These are phyloP conservation scores for Coemansia brasiliensis DNA, from an alignment of 192 early-diverging fungal species.

Conservation along the genomic window DNA sequence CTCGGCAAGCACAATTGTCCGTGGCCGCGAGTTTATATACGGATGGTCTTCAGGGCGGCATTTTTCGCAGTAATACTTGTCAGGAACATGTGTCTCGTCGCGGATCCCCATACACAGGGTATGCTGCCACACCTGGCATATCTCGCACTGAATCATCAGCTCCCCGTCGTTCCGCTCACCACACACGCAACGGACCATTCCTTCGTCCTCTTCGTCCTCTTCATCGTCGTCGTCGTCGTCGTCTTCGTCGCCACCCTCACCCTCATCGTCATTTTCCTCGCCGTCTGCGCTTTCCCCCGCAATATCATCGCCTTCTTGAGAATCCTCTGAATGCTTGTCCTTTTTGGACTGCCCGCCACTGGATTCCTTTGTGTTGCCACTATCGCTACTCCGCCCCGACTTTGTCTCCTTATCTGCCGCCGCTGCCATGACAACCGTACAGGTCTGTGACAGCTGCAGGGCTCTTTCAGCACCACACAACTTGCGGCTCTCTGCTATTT, in stretches of 20 bases:
- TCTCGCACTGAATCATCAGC: constrained; percentile 93
- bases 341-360: neutral
- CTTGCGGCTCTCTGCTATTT: too few relatives aligned
- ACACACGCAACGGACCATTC: constrained; percentile 52
- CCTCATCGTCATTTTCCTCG: constrained; percentile 14
- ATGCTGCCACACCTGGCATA: constrained; percentile 93
- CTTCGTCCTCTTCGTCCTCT: constrained; percentile 30
- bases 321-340: constrained; percentile 2
- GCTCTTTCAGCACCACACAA: too few relatives aligned
- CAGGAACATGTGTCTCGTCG: constrained; percentile 72
- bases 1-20: constrained; percentile 41
- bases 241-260: constrained; percentile 14
- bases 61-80: constrained; percentile 91
- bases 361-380: neutral
- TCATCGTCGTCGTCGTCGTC: constrained; percentile 14
- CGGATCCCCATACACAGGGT: constrained; percentile 85
- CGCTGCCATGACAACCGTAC: neutral
- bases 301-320: neutral
- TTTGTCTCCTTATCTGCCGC: neutral
- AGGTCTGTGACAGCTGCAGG: too few relatives aligned
- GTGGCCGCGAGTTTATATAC: constrained; percentile 56
- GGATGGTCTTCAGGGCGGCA: constrained; percentile 83
- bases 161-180: constrained; percentile 62
- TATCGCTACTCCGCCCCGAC: neutral
- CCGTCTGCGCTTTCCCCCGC: constrained; percentile 6